phyloP scores from a whole-genome alignment of 2,329 filamentous ascomycete genomes.

The Nigrospora sphaerica region DNA sequence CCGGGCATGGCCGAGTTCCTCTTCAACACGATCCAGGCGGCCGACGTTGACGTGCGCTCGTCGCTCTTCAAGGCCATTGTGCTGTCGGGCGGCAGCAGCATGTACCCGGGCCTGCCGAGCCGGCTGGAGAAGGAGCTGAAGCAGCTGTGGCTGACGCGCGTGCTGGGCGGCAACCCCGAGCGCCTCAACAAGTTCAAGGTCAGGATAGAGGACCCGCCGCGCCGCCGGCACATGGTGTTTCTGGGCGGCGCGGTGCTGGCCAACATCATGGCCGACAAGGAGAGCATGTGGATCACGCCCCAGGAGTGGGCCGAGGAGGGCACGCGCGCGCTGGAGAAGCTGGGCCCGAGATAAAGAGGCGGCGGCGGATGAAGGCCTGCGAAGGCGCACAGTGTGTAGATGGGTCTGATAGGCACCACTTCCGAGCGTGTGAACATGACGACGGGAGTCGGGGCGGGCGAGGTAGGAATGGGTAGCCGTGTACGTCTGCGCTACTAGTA shows the following conservation, averaged over 20 bases:
- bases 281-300: constrained; percentile 98
- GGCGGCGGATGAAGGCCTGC: too few relatives aligned
- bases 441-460: too few relatives aligned
- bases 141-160: constrained; percentile 93
- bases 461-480: too few relatives aligned
- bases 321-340: constrained; percentile 75
- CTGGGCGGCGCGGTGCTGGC: constrained; percentile 91
- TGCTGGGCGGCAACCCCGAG: constrained; percentile 86
- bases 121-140: constrained; percentile 97
- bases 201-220: constrained; percentile 92
- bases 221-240: constrained; percentile 99
- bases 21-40: constrained; percentile 96
- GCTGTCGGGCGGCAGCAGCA: constrained; percentile 91
- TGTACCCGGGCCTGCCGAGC: constrained; percentile 95
- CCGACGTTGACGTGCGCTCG: constrained; percentile 89
- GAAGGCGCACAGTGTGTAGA: too few relatives aligned
- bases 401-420: too few relatives aligned
- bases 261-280: constrained; percentile 98
- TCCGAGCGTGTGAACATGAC: too few relatives aligned
- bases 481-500: too few relatives aligned
- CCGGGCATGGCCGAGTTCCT: constrained; percentile 94
- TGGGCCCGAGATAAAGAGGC: constrained; percentile 67
- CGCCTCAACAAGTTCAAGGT: constrained; percentile 98
- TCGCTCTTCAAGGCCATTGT: constrained; percentile 97
- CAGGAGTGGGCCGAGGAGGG: constrained; percentile 96